Base-by-base conservation (phyloP, 2,329 filamentous ascomycete genomes). In the Paracamarosporium sp. region DNA sequence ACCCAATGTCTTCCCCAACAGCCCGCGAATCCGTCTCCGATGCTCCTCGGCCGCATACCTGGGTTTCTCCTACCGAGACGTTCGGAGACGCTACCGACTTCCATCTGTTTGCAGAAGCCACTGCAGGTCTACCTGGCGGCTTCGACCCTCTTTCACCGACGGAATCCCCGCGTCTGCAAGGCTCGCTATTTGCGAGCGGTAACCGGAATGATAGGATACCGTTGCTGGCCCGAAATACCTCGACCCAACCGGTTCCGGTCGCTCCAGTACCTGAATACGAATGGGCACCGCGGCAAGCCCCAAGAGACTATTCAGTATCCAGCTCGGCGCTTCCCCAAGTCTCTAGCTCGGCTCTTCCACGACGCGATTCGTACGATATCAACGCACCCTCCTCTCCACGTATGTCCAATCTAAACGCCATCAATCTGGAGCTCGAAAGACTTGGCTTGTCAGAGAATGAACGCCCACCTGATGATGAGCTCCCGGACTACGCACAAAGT, bases 401-500 rank as follows among this genome's bases (percentile, higher is more conserved):
- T 20, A 56, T 56, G 2, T 61, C 65, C 2, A 65, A 69, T 17
- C 56, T 76, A 44, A 64, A 64, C 35, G 65, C 55, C 2, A 60
- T 74, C 20, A 74, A 70, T 40, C 59, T 67, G 8, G 71, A 75
- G 51, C 46, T 76, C 9, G 71, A 75, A 38, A 58, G 72, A 40
- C 44, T 75, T 7, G 70, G 69, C 1, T 41, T 75, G 7, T 65
- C 71, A 3, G 71, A 72, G 5, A 74, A 75, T 20, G 69, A 72
- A 13, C 62, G 61, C n/a, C 60, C 57, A 1, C 64, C 69, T 3
- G 72, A 74, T 40, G 78, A 78, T 12, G 76, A 82, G 57, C 59
- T 82, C 13, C 80, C 80, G 0, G 74, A 81, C 59, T 82, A 82
- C 58, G 79, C 78, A 25, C 73, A 79, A 55, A 81, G 79, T 56